Percentiles rank a stretch among this genome's conserved stretches.
Conservation (phyloP, 768 basidiomycete species). For the Trametes cubensis region DNA sequence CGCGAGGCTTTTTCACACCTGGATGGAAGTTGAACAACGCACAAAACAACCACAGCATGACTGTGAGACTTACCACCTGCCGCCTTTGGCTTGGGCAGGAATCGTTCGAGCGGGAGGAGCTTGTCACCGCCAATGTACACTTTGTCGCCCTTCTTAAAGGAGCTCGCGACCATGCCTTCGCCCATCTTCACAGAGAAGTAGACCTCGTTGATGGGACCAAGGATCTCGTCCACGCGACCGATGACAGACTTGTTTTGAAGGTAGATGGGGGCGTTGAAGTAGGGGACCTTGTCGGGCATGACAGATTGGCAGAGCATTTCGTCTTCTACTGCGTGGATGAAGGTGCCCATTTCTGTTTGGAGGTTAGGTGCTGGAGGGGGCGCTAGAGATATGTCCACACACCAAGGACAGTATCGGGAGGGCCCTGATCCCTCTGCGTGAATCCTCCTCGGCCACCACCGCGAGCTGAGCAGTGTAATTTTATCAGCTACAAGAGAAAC, state of each 20-base stretch:
- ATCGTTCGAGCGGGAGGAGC: constrained; percentile 92
- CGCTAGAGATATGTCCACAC: constrained; percentile 26
- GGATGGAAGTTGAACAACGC: constrained; percentile 13
- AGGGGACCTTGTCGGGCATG: constrained; percentile 89
- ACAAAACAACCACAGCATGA: neutral
- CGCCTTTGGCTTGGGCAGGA: constrained; percentile 93
- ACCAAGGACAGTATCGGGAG: constrained; percentile 82
- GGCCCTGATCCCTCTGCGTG: constrained; percentile 71
- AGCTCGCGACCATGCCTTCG: constrained; percentile 91
- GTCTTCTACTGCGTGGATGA: constrained; percentile 94
- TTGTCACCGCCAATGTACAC: constrained; percentile 97
- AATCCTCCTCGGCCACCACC: constrained; percentile 74
- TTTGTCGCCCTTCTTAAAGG: constrained; percentile 97
- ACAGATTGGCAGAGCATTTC: constrained; percentile 95
- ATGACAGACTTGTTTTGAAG: constrained; percentile 94
- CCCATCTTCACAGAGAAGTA: constrained; percentile 98
- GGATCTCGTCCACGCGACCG: constrained; percentile 97
- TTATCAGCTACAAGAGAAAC: neutral
- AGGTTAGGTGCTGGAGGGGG: constrained; percentile 12
- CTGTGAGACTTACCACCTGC: constrained; percentile 56
- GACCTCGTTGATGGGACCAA: constrained; percentile 98
- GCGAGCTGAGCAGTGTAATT: constrained; percentile 48
- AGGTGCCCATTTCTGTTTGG: constrained; percentile 81
- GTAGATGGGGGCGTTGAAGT: constrained; percentile 99
- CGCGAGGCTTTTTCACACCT: constrained; percentile 43